Evolutionary conservation across 208 protist species (phyloP), one percentile per base, ranked within the genome.

Genomic region (Balamuthia mandrillaris): DNA sequence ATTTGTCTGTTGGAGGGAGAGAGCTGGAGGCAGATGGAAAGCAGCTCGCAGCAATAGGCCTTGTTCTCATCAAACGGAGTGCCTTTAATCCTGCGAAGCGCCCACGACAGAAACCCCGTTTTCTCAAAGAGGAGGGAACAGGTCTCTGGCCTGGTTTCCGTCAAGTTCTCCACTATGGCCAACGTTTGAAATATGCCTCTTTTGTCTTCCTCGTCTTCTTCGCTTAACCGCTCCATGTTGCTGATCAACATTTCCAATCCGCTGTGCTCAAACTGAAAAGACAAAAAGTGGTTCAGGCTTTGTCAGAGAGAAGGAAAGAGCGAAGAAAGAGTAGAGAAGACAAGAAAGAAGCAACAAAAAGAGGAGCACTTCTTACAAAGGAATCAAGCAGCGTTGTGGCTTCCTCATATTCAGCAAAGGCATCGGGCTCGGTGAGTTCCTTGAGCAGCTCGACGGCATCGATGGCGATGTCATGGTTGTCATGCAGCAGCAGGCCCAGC

Each of bases 131-230:
- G 39, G 10, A 65, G 16, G 35, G 39, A 31, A 10, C 75, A 31
- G 12, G 86, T 77, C 27, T 65, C 29, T 18, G 77, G 54, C 47
- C 51, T 56, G 6, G 87, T 44, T 37, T 93, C 91, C 21, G 91
- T 70, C n/a, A 93, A 5, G 49, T 87, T 90, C 60, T 94, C 92
- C 52, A 94, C 27, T 21, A 94, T 91, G 68, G 24, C 56, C 29
- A 94, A 74, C 27, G 77, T 89, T 47, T 88, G 88, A 60, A 91
- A 78, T 35, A 92, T 78, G n/a, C 83, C 88, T 49, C 75, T 29
- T 42, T 31, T 18, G 52, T 93, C 90, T 35, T 93, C 92, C 12
- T 61, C 77, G 24, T 56, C 18, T 5, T 33, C 37, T 58, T 91
- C 61, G 68, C 93, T 65, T 31, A 94, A 70, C 44, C 84, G 63